Conservation (phyloP, 208 protist species). For the Acanthamoeba sp. region DNA sequence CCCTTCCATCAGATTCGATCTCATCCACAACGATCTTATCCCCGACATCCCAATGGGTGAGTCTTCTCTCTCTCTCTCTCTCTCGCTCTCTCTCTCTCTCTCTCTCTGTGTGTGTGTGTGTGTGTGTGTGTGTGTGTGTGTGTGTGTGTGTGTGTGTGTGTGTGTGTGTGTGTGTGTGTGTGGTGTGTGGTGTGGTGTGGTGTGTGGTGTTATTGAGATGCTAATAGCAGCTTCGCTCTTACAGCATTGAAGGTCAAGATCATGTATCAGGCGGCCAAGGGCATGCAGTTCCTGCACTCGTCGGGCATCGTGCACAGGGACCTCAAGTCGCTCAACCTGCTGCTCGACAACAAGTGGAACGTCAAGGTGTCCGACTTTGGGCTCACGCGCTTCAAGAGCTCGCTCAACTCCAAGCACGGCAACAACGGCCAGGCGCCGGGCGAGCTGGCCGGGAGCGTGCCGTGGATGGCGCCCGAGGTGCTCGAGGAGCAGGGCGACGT, state of each 20-base stretch:
- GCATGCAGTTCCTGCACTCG: conserved; percentile 76
- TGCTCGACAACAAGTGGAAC: conserved; percentile 58
- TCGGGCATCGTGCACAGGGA: conserved; percentile 76
- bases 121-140: too few relatives aligned
- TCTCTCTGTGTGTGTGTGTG: too few relatives aligned
- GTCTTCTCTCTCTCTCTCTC: too few relatives aligned
- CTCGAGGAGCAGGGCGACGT: neutral
- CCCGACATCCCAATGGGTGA: conserved; percentile 20
- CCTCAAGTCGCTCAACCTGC: conserved; percentile 77
- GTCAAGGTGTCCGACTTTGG: conserved; percentile 50
- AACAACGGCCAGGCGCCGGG: neutral
- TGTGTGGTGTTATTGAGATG: too few relatives aligned
- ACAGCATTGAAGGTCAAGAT: conserved; percentile 31
- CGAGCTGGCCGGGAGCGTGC: conserved; percentile 8
- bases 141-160: too few relatives aligned
- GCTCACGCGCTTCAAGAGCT: conserved; percentile 55
- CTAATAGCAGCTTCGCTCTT: too few relatives aligned
- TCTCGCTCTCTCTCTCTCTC: too few relatives aligned
- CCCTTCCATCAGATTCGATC: too few relatives aligned
- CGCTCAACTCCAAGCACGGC: neutral
- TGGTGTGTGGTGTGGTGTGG: too few relatives aligned
- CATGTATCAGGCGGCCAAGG: conserved; percentile 49
- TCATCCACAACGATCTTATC: conserved; percentile 59
- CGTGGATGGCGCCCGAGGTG: conserved; percentile 60
- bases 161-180: too few relatives aligned